These are phyloP conservation scores for Claviceps lovelessii DNA, from an alignment of 2,329 filamentous ascomycete species.

Conservation along the genomic window DNA sequence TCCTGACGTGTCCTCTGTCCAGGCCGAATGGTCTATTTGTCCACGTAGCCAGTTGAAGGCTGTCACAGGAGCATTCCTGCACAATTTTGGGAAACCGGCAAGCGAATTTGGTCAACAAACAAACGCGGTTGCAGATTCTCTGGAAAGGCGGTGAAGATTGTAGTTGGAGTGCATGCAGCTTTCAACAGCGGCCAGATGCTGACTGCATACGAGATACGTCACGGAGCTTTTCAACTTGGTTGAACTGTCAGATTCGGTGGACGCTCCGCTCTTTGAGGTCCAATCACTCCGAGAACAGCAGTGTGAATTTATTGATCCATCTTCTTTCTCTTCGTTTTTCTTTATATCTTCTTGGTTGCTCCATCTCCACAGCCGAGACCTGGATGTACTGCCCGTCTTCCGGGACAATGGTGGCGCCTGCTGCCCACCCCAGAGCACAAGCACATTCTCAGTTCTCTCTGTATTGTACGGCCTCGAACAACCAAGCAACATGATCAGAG, in stretches of 20 bases:
- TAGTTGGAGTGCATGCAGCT: background rate
- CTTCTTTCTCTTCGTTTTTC: too few relatives aligned
- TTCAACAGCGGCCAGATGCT: background rate
- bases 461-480: background rate
- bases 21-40: background rate
- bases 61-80: background rate
- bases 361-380: background rate
- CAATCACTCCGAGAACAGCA: background rate
- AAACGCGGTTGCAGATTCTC: background rate
- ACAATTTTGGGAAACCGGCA: background rate
- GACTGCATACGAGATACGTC: background rate
- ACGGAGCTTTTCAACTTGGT: background rate
- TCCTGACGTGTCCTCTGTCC: background rate
- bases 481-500: too few relatives aligned
- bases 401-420: too few relatives aligned
- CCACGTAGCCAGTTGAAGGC: background rate
- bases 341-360: too few relatives aligned
- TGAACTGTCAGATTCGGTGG: background rate
- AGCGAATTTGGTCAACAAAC: background rate
- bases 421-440: too few relatives aligned
- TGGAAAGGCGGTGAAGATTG: background rate
- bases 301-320: too few relatives aligned
- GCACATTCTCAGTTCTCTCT: background rate
- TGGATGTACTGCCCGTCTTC: background rate
- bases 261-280: background rate